These are phyloP conservation scores for Rhizopus microsporus DNA, from an alignment of 371 early-diverging fungal genomes.

Conservation along the genomic window DNA sequence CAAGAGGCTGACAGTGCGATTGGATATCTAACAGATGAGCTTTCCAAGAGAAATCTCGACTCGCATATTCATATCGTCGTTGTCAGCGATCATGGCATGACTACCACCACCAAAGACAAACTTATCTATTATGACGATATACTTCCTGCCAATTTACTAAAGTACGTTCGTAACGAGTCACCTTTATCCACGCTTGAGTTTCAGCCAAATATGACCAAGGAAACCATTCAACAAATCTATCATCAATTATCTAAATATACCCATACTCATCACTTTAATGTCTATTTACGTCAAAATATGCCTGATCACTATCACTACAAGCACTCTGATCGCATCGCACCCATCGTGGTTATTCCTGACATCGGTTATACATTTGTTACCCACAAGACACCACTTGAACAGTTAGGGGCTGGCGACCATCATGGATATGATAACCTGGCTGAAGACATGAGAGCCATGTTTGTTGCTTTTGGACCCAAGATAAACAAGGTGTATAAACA, in stretches of 20 bases:
- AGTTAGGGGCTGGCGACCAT: constrained; percentile 58
- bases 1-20: constrained; percentile 67
- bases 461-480: constrained; percentile 81
- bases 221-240: constrained; percentile 32
- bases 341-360: constrained; percentile 74
- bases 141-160: constrained; percentile 32
- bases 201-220: constrained; percentile 41
- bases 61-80: constrained; percentile 77
- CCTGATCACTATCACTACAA: constrained; percentile 67
- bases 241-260: constrained; percentile 31
- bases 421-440: constrained; percentile 88
- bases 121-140: constrained; percentile 78
- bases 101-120: constrained; percentile 52
- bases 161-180: constrained; percentile 31
- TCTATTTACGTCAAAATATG: constrained; percentile 66
- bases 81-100: constrained; percentile 96
- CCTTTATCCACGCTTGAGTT: constrained; percentile 50
- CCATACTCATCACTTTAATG: constrained; percentile 57
- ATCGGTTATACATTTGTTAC: constrained; percentile 60
- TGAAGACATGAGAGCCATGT: constrained; percentile 85
- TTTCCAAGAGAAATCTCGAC: constrained; percentile 61
- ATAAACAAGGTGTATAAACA: constrained; percentile 36
- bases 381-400: constrained; percentile 19
- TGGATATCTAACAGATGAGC: constrained; percentile 56
- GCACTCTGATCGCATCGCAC: constrained; percentile 66